A percentile compares a stretch with the other conserved stretches of the same genome.
phyloP scores from a whole-genome alignment of 495 filamentous ascomycete genomes.

The Haplographium delicatum region DNA sequence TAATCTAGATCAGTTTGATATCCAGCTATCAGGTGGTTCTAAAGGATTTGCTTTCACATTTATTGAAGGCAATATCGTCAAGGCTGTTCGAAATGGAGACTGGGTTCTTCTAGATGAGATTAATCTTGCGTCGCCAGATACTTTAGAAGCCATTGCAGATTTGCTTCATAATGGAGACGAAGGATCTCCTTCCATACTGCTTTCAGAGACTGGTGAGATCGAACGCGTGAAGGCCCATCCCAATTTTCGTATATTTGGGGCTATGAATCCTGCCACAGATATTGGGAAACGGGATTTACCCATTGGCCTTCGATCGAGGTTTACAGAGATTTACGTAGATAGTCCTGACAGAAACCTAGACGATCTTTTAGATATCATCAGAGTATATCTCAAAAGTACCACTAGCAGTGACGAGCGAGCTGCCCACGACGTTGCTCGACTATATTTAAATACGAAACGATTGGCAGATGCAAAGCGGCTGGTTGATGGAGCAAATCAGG shows the following conservation, averaged over 20 bases:
- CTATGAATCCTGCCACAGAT: conserved; percentile 99
- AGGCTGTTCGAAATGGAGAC: conserved; percentile 86
- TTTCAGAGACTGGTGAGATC: conserved; percentile 87
- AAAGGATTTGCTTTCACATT: conserved; percentile 92
- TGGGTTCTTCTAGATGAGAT: conserved; percentile 99
- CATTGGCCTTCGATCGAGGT: conserved; percentile 74
- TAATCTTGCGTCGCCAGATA: conserved; percentile 91
- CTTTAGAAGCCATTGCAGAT: conserved; percentile 86
- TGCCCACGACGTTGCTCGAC: conserved; percentile 68
- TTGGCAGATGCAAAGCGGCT: conserved; percentile 75
- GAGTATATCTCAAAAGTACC: conserved; percentile 72
- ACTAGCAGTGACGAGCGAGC: conserved; percentile 58
- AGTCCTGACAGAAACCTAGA: conserved; percentile 80
- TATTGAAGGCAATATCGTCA: conserved; percentile 89
- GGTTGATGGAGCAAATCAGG: conserved; percentile 89
- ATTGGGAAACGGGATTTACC: conserved; percentile 92
- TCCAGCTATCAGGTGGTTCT: conserved; percentile 69
- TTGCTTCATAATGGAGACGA: conserved; percentile 65
- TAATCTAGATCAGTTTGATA: conserved; percentile 74
- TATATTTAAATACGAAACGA: conserved; percentile 83
- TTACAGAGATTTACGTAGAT: conserved; percentile 90
- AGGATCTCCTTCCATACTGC: conserved; percentile 68
- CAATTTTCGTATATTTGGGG: conserved; percentile 92
- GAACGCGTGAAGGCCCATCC: conserved; percentile 85
- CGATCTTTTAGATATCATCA: conserved; percentile 77